Percentiles rank a stretch among this genome's conserved stretches.
phyloP scores from a whole-genome alignment of 1,284 basidiomycete genomes.

The Vanrija sp. region DNA sequence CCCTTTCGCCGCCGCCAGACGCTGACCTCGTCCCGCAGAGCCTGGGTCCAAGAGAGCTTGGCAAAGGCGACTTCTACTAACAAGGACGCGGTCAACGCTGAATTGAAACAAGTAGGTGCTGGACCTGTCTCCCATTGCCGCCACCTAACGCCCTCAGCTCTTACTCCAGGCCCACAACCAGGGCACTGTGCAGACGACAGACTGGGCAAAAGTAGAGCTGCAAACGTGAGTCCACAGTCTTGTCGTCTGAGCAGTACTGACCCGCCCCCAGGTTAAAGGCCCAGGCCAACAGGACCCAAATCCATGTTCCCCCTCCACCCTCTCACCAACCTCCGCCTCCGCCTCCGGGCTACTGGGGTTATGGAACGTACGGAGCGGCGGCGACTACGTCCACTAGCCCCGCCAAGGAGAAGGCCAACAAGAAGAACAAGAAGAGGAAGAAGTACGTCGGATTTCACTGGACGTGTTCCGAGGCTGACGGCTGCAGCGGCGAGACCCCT shows the following conservation, averaged over 20 bases:
- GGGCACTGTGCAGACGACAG: constrained; percentile 42
- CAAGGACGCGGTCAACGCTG: constrained; percentile 45
- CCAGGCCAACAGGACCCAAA: constrained; percentile 26
- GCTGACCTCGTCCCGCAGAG: constrained; percentile 23
- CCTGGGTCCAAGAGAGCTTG: constrained; percentile 47
- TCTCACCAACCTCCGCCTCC: not conserved
- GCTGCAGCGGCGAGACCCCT: constrained; percentile 4
- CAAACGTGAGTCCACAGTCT: constrained; percentile 25
- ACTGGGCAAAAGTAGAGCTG: constrained; percentile 46
- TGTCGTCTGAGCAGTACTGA: not conserved
- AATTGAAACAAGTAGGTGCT: constrained; percentile 44
- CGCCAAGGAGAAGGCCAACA: constrained; percentile 20
- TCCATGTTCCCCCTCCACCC: constrained; percentile 7
- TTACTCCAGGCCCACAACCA: constrained; percentile 46
- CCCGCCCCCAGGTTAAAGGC: constrained; percentile 26
- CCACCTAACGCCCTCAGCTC: constrained; percentile 24
- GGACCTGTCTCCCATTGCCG: not conserved
- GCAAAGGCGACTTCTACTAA: constrained; percentile 42
- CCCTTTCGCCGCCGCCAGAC: not conserved
- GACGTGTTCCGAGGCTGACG: not conserved
- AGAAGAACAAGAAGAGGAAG: constrained; percentile 38
- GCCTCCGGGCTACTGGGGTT: not conserved
- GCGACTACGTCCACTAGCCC: not conserved
- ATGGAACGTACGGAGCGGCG: not conserved
- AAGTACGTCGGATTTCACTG: constrained; percentile 18